Conservation (phyloP, 2,329 filamentous ascomycete species). For the Xylaria polymorpha region DNA sequence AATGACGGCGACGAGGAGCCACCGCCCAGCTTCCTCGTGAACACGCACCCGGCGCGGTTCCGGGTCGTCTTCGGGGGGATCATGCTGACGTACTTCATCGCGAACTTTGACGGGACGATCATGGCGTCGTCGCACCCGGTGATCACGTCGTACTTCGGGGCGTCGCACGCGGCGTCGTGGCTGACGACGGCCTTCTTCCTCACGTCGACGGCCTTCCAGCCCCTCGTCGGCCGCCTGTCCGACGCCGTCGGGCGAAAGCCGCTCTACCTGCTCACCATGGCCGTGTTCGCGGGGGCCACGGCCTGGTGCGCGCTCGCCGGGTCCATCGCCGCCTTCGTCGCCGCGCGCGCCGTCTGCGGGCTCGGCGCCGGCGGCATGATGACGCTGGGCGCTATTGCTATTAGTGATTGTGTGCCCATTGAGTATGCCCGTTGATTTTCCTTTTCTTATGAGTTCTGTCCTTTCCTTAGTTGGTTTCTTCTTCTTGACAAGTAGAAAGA, state of each 20-base stretch:
- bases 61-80: slow-evolving; percentile 72
- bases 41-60: slow-evolving; percentile 64
- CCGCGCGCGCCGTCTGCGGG: slow-evolving; percentile 76
- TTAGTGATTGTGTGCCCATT: slow-evolving; percentile 79
- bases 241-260: slow-evolving; percentile 77
- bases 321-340: slow-evolving; percentile 76
- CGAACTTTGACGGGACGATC: slow-evolving; percentile 79
- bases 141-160: slow-evolving; percentile 82
- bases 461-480: neutral
- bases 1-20: neutral
- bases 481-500: neutral
- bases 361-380: slow-evolving; percentile 78
- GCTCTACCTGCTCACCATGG: slow-evolving; percentile 72
- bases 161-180: slow-evolving; percentile 85
- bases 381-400: slow-evolving; percentile 76
- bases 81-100: slow-evolving; percentile 67
- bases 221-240: slow-evolving; percentile 77
- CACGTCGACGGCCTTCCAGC: slow-evolving; percentile 80
- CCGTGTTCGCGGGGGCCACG: slow-evolving; percentile 73
- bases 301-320: slow-evolving; percentile 75
- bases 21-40: slow-evolving; percentile 55
- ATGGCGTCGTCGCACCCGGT: slow-evolving; percentile 86
- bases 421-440: slow-evolving; percentile 59
- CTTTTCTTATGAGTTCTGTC: neutral
- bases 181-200: slow-evolving; percentile 82